Percentiles rank a stretch among this genome's conserved stretches.
Conservation (phyloP, 306 rosid genomes). For the Erythrophleum fordii region DNA sequence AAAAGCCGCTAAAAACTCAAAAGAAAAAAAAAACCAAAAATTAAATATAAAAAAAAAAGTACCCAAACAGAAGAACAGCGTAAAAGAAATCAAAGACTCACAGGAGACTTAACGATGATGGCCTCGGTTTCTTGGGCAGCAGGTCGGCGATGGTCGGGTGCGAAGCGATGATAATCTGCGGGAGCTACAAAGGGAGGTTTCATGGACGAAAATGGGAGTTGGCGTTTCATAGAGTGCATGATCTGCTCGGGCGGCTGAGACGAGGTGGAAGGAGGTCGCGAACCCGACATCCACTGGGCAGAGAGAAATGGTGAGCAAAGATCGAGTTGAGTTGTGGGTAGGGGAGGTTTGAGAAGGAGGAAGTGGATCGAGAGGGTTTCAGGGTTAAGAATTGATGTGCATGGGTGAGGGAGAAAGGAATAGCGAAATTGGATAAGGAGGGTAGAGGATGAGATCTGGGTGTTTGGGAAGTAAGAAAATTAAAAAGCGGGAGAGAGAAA, state of each 20-base stretch:
- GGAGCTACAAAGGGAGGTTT: constrained; percentile 75
- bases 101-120: constrained; percentile 66
- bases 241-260: constrained; percentile 56
- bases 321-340: constrained; percentile 27
- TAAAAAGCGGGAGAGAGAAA: constrained; percentile 71
- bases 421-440: constrained; percentile 17
- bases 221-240: constrained; percentile 67
- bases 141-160: constrained; percentile 57
- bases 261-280: constrained; percentile 25
- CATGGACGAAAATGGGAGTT: constrained; percentile 72
- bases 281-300: constrained; percentile 59
- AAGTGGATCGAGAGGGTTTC: constrained; percentile 13
- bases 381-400: not conserved
- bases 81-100: constrained; percentile 36
- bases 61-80: not conserved
- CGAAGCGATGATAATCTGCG: constrained; percentile 77
- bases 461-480: constrained; percentile 54
- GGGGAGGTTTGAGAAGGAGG: not conserved
- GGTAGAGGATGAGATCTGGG: constrained; percentile 52
- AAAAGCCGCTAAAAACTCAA: no score
- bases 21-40: no score
- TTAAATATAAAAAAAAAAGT: not conserved
- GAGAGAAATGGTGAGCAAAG: constrained; percentile 26
- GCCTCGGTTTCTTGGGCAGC: constrained; percentile 58
- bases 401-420: not conserved